These are phyloP conservation scores for Lactifluus piperatus DNA, from an alignment of 768 basidiomycete genomes.

Conservation along the genomic window DNA sequence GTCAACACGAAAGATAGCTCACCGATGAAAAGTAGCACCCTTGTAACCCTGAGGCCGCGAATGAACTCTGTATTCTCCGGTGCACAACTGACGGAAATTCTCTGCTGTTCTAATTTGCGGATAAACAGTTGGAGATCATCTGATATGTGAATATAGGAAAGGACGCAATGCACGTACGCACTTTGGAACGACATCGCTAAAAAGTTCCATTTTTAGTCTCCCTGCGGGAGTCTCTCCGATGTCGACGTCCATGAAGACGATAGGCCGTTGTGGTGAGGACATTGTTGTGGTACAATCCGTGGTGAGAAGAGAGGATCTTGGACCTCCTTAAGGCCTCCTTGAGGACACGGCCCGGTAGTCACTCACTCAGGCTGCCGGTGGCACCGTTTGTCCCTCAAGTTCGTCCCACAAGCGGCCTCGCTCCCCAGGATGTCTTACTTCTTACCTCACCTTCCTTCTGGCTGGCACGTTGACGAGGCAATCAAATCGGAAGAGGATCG, in stretches of 20 bases:
- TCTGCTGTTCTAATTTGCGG: slow-evolving; percentile 70
- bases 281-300: slow-evolving; percentile 3
- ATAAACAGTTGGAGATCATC: not conserved
- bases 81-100: slow-evolving; percentile 95
- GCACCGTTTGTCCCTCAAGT: not conserved
- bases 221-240: slow-evolving; percentile 97
- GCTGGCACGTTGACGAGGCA: slow-evolving; percentile 99
- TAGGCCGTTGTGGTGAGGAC: slow-evolving; percentile 51
- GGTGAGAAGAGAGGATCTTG: too few species aligned
- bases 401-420: not conserved
- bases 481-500: slow-evolving; percentile 98
- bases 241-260: slow-evolving; percentile 95
- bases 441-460: slow-evolving; percentile 78
- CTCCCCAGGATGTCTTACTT: slow-evolving; percentile 68
- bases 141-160: not conserved
- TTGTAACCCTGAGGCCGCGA: slow-evolving; percentile 88
- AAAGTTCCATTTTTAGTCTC: slow-evolving; percentile 94
- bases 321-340: too few species aligned
- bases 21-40: slow-evolving; percentile 88
- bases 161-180: slow-evolving; percentile 34
- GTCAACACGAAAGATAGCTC: slow-evolving; percentile 19
- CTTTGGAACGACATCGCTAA: slow-evolving; percentile 95
- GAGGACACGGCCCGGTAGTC: too few species aligned
- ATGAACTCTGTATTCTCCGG: slow-evolving; percentile 89
- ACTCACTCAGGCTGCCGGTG: too few species aligned